Evolutionary conservation across 2,329 filamentous ascomycete genomes (phyloP), one percentile per base, ranked within the genome.

Genomic region (Ceratocystiopsis minuta): DNA sequence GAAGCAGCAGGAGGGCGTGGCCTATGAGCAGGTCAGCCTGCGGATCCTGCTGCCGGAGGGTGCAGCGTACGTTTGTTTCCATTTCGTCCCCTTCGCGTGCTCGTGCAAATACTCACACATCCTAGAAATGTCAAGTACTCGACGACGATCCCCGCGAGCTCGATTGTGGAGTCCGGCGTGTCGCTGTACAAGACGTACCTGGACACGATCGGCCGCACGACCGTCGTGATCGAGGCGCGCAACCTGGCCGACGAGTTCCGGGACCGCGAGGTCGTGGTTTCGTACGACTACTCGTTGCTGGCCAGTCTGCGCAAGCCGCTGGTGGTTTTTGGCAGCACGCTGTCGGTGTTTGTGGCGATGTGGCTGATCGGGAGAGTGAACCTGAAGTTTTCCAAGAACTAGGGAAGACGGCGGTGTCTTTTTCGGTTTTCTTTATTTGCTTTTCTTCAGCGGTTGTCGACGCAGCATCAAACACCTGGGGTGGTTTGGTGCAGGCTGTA

Each of bases 191-290:
- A 78, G 60, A 95, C 87, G 0, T 98, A 86, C 62, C 80, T 98
- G 63, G 90, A 98, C 60, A 96, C 90, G 0, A 54, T 88, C 31
- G 90, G 90, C 46, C 82, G 90, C 48, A 92, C 88, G 0, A 72
- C 78, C 0, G 68, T 98, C 46, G 78, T 72, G 40, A 68, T 98
- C 53, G 81, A 79, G 47, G 83, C 85, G 9, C 70, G 77, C 51
- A 96, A 95, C 58, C 65, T 96, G 41, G 83, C 92, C 1, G 90
- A 98, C 52, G 90, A 96, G 51, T 75, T 87, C 54, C 73, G 87
- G 42, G 85, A 87, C 54, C 77, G 82, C 31, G 78, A 90, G 49
- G 60, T 96, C 17, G 66, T 94, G 51, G 80, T 96, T 41, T 80
- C 81, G 2, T 98, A 98, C 59, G 82, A 94, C 48, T 84, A 90